A percentile compares a stretch with the other conserved stretches of the same genome.
These are phyloP conservation scores for Flaveria floridana DNA, from an alignment of 140 eudicot genomes.

Conservation along the genomic window DNA sequence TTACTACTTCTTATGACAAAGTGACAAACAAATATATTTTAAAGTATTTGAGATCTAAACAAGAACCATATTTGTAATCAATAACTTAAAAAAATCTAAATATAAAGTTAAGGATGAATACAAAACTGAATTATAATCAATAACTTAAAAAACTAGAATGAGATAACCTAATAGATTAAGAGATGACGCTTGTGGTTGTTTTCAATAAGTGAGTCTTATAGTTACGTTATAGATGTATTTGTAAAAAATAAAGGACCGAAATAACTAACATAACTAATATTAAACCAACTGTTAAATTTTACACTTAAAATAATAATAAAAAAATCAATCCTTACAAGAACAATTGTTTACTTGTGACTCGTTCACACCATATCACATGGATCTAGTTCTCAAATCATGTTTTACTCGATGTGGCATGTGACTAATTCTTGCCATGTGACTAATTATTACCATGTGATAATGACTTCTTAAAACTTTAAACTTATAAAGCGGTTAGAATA, in stretches of 20 bases:
- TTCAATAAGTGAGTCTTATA: not conserved
- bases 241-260: not conserved
- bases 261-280: not conserved
- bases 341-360: not conserved
- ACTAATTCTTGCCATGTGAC: slow-evolving; percentile 7
- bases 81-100: too few species aligned
- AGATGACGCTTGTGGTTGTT: not conserved
- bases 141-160: not conserved
- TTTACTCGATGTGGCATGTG: slow-evolving; percentile 7
- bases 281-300: too few species aligned
- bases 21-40: too few species aligned
- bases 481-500: not conserved
- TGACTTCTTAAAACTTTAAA: slow-evolving; percentile 17
- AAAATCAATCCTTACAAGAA: not conserved
- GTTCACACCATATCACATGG: slow-evolving; percentile 13
- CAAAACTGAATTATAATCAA: not conserved
- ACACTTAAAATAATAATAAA: too few species aligned
- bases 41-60: too few species aligned
- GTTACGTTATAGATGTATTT: too few species aligned
- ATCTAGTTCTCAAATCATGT: slow-evolving; percentile 2
- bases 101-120: not conserved
- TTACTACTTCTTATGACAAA: too few species aligned
- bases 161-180: not conserved
- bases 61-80: not conserved
- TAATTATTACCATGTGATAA: not conserved